phyloP scores from a whole-genome alignment of 352 stramenopile genomes.

The Globisporangium viniferum region DNA sequence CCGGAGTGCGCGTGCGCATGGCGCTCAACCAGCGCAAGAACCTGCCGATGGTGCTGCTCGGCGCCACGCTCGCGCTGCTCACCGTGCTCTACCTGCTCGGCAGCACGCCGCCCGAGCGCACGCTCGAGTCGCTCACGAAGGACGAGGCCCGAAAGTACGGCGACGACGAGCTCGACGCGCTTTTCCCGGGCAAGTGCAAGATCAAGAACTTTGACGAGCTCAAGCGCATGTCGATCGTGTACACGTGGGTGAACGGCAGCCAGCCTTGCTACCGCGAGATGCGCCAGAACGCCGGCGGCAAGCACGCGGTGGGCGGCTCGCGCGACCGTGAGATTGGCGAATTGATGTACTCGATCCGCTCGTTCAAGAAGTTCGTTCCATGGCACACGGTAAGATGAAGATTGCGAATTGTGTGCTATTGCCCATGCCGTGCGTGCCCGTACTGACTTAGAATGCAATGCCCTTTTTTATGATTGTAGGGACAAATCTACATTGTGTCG shows the following conservation, averaged over 20 bases:
- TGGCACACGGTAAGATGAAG: constrained; percentile 58
- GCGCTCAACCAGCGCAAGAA: constrained; percentile 60
- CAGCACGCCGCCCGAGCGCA: constrained; percentile 28
- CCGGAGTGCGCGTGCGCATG: constrained; percentile 67
- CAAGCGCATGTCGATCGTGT: constrained; percentile 85
- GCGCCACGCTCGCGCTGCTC: constrained; percentile 35
- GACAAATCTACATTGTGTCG: constrained; percentile 83
- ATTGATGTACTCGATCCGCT: constrained; percentile 86
- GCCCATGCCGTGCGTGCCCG: neutral
- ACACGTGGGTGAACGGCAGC: constrained; percentile 88
- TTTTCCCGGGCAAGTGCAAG: constrained; percentile 74
- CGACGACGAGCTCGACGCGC: constrained; percentile 41
- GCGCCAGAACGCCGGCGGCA: constrained; percentile 62
- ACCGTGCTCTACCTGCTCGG: constrained; percentile 42
- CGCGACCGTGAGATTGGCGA: constrained; percentile 87
- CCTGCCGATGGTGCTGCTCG: constrained; percentile 48
- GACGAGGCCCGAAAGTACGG: constrained; percentile 37
- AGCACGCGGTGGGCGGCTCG: constrained; percentile 71
- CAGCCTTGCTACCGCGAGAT: constrained; percentile 80
- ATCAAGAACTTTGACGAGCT: constrained; percentile 87
- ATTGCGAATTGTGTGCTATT: neutral
- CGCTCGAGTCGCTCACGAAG: constrained; percentile 30
- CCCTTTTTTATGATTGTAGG: constrained; percentile 18
- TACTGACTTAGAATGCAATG: neutral
- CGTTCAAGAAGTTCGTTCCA: constrained; percentile 75